A percentile compares a stretch with the other conserved stretches of the same genome.
Evolutionary conservation across 75 land plant genomes (phyloP).

Genomic region (Sequoia sempervirens): DNA sequence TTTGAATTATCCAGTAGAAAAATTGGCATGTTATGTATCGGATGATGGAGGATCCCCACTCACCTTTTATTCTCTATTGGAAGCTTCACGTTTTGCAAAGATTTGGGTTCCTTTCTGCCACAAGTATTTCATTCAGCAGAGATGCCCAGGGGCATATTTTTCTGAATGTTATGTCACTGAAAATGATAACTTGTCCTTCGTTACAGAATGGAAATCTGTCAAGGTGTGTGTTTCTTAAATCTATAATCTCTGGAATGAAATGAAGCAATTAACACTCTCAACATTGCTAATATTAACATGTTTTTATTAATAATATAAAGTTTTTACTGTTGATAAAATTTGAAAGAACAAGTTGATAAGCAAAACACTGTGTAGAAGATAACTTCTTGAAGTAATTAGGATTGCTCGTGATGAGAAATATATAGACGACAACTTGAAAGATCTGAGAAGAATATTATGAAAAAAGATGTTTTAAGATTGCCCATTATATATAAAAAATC

Average conservation of each 20-base stretch:
- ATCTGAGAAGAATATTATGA: neutral
- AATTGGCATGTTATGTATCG: conserved; percentile 21
- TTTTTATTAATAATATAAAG: neutral
- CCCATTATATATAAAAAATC: too few relatives aligned
- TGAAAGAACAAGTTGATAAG: neutral
- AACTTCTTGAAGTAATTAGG: neutral
- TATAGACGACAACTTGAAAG: conserved; percentile 9
- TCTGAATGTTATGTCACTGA: neutral
- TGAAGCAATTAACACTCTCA: too few relatives aligned
- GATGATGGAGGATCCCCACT: conserved; percentile 24
- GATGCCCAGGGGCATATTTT: conserved; percentile 50
- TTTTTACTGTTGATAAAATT: neutral
- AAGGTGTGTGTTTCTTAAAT: conserved; percentile 15
- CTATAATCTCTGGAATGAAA: neutral
- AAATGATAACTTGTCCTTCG: conserved; percentile 1
- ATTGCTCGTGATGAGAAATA: conserved; percentile 18
- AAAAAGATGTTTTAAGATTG: too few relatives aligned
- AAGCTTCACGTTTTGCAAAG: conserved; percentile 25
- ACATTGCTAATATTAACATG: neutral
- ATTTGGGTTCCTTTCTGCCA: conserved; percentile 59
- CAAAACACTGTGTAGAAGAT: neutral
- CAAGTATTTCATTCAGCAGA: conserved; percentile 31
- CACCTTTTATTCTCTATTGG: conserved; percentile 15
- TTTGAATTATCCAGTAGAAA: conserved; percentile 12
- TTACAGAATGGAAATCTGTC: conserved; percentile 2